A percentile compares a stretch with the other conserved stretches of the same genome.
These are phyloP conservation scores for Arthrobotrys conoides DNA, from an alignment of 2,329 filamentous ascomycete species.

Conservation along the genomic window DNA sequence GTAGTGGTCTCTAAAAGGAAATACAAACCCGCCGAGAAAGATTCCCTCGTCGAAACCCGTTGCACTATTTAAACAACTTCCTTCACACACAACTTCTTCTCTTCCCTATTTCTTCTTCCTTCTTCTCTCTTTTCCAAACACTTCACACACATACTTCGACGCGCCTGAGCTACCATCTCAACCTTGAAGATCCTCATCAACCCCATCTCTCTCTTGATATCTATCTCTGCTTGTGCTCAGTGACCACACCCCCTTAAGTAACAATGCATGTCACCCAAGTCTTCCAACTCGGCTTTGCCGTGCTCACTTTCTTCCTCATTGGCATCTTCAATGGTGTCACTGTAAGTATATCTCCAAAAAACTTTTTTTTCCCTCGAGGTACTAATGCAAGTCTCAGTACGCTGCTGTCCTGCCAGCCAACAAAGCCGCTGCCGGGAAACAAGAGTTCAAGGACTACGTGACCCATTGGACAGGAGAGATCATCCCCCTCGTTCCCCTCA, in stretches of 20 bases:
- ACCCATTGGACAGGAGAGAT: not conserved
- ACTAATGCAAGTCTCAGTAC: not conserved
- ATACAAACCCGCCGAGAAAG: not conserved
- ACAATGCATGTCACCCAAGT: not conserved
- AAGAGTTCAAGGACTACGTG: not conserved
- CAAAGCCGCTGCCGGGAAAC: not conserved
- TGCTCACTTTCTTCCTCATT: slow-evolving; percentile 1
- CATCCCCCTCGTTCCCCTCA: slow-evolving; percentile 13
- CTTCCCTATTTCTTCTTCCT: not conserved
- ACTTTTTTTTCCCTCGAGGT: not conserved
- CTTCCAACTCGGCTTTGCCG: slow-evolving; percentile 8
- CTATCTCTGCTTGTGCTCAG: not conserved
- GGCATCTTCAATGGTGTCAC: not conserved
- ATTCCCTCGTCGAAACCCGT: not conserved
- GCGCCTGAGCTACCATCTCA: not conserved
- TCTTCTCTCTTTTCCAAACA: not conserved
- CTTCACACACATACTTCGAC: not conserved
- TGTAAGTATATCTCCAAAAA: slow-evolving; percentile 8
- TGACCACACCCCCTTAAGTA: not conserved
- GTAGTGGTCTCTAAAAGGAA: not conserved
- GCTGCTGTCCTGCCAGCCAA: not conserved
- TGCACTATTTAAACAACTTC: slow-evolving; percentile 1
- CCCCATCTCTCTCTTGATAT: too few species aligned
- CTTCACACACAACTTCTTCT: not conserved
- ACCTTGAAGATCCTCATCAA: not conserved